phyloP scores from a whole-genome alignment of 495 filamentous ascomycete genomes.

The Jackrogersella minutella region DNA sequence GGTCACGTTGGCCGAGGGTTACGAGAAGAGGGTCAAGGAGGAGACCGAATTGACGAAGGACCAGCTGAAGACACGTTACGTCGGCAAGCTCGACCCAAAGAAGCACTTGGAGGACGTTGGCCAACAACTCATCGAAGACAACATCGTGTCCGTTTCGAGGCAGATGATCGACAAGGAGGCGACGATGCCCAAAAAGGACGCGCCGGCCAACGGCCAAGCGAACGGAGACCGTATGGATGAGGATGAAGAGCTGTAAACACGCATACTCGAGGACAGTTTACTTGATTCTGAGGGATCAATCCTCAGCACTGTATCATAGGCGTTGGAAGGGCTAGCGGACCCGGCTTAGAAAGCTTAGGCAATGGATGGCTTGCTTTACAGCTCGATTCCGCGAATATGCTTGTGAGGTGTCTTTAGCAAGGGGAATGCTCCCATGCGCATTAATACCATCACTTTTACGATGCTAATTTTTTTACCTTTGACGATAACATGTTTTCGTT shows the following conservation, averaged over 20 bases:
- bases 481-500: neutral
- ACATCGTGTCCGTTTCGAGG: slow-evolving; percentile 93
- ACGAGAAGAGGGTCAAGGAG: slow-evolving; percentile 98
- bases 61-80: slow-evolving; percentile 97
- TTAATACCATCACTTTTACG: slow-evolving; percentile 3
- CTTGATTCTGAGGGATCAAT: slow-evolving; percentile 22
- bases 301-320: slow-evolving; percentile 47
- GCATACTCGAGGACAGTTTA: slow-evolving; percentile 17
- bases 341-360: slow-evolving; percentile 36
- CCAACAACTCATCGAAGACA: slow-evolving; percentile 96
- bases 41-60: slow-evolving; percentile 97
- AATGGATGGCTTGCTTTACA: slow-evolving; percentile 30
- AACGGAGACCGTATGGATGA: slow-evolving; percentile 66
- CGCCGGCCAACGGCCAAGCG: slow-evolving; percentile 57
- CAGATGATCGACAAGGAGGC: slow-evolving; percentile 99
- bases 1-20: slow-evolving; percentile 89
- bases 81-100: slow-evolving; percentile 98
- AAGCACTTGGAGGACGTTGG: slow-evolving; percentile 98
- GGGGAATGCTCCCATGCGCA: neutral
- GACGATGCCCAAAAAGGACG: slow-evolving; percentile 65
- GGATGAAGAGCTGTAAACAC: slow-evolving; percentile 55
- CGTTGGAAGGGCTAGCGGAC: slow-evolving; percentile 44
- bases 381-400: slow-evolving; percentile 8
- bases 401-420: slow-evolving; percentile 12
- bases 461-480: neutral